Conservation (phyloP, 2,329 filamentous ascomycete genomes). For the Ophiosphaerella narmari region DNA sequence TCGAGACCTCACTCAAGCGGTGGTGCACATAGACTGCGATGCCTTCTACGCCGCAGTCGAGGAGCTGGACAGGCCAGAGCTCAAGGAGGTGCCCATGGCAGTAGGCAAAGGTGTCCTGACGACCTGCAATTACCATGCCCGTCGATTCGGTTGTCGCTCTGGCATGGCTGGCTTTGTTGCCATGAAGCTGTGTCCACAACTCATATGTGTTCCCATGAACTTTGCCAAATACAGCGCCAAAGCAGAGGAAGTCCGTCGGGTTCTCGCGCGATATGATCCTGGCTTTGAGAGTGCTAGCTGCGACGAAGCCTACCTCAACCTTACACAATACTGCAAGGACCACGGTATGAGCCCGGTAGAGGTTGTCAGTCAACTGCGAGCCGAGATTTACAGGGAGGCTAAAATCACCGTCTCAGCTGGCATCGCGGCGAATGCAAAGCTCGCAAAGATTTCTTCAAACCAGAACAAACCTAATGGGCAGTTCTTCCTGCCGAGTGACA, state of each 20-base stretch:
- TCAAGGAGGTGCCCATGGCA: slow-evolving; percentile 86
- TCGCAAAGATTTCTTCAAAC: slow-evolving; percentile 96
- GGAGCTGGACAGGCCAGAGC: slow-evolving; percentile 72
- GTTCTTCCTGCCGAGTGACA: slow-evolving; percentile 73
- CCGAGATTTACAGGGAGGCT: slow-evolving; percentile 74
- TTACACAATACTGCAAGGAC: slow-evolving; percentile 78
- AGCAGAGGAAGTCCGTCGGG: slow-evolving; percentile 80
- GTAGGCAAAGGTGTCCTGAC: slow-evolving; percentile 77
- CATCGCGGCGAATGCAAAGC: slow-evolving; percentile 88
- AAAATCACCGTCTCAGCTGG: slow-evolving; percentile 91
- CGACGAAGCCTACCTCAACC: slow-evolving; percentile 95
- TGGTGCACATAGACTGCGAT: slow-evolving; percentile 95
- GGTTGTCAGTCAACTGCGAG: slow-evolving; percentile 76
- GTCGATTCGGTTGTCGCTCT: slow-evolving; percentile 87
- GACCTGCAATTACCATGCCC: slow-evolving; percentile 84
- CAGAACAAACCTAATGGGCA: slow-evolving; percentile 97
- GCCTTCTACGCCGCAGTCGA: slow-evolving; percentile 97
- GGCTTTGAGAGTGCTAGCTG: slow-evolving; percentile 92
- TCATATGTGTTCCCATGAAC: slow-evolving; percentile 82
- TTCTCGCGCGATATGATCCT: slow-evolving; percentile 86
- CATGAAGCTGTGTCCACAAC: slow-evolving; percentile 85
- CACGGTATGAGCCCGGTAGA: slow-evolving; percentile 72
- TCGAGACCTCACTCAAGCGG: slow-evolving; percentile 79
- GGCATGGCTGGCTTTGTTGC: slow-evolving; percentile 98
- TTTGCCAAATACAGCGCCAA: slow-evolving; percentile 92